These are phyloP conservation scores for Lecanicillium sp. DNA, from an alignment of 2,329 filamentous ascomycete genomes.

Conservation along the genomic window DNA sequence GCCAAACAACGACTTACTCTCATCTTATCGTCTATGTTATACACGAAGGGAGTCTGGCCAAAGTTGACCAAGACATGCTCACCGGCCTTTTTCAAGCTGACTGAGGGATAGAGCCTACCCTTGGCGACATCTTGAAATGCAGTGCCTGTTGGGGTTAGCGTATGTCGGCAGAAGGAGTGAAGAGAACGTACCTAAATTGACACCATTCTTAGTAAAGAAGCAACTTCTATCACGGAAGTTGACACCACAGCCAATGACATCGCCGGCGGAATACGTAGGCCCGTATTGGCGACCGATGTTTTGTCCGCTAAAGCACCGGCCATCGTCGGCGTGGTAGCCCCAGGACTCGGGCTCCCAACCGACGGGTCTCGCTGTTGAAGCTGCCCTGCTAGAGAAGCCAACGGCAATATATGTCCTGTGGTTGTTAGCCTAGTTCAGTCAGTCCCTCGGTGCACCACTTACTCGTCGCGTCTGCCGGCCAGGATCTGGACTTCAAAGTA, in stretches of 20 bases:
- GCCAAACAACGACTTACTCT: conserved; percentile 45
- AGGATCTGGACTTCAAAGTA: conserved; percentile 72
- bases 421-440: not conserved
- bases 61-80: conserved; percentile 61
- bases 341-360: conserved; percentile 65
- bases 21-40: conserved; percentile 85
- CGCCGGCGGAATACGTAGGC: conserved; percentile 47
- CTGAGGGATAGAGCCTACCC: conserved; percentile 58
- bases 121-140: conserved; percentile 63
- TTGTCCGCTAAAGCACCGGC: conserved; percentile 52
- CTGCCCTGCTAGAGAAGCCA: conserved; percentile 52
- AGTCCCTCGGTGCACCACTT: conserved; percentile 25
- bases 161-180: not conserved
- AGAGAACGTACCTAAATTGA: conserved; percentile 42
- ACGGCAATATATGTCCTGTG: conserved; percentile 54
- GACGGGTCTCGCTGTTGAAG: conserved; percentile 49
- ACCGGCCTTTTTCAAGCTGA: conserved; percentile 60
- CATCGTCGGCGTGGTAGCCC: conserved; percentile 66
- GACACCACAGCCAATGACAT: conserved; percentile 59
- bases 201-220: conserved; percentile 65
- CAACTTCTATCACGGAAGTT: conserved; percentile 58
- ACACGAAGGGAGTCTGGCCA: conserved; percentile 73
- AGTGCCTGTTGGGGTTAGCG: conserved; percentile 42
- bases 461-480: conserved; percentile 49
- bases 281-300: conserved; percentile 53